Evolutionary conservation across 1,139 yeast genomes (phyloP).

Genomic region (Taphrina flavorubra): DNA sequence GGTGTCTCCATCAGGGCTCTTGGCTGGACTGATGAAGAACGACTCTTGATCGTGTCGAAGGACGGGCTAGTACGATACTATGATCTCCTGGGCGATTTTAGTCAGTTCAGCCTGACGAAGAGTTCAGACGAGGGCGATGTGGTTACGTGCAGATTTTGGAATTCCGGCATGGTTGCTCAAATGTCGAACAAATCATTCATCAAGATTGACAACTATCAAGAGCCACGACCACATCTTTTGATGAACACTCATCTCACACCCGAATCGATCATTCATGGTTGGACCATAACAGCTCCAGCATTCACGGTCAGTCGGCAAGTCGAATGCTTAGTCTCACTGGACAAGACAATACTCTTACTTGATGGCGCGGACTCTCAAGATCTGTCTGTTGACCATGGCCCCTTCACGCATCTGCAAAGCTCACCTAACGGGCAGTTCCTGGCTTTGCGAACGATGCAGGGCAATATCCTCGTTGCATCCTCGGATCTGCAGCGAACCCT

Average conservation of each 20-base stretch:
- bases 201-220: slow-evolving; percentile 50
- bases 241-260: slow-evolving; percentile 45
- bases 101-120: slow-evolving; percentile 57
- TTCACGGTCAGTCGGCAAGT: slow-evolving; percentile 49
- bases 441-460: slow-evolving; percentile 60
- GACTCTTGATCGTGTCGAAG: slow-evolving; percentile 65
- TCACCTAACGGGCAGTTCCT: slow-evolving; percentile 70
- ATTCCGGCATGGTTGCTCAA: slow-evolving; percentile 54
- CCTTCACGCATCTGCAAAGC: slow-evolving; percentile 60
- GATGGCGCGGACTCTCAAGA: slow-evolving; percentile 50
- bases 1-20: slow-evolving; percentile 64
- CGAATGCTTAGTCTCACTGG: slow-evolving; percentile 51
- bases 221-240: slow-evolving; percentile 50
- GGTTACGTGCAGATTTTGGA: slow-evolving; percentile 54
- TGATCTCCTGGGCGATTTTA: slow-evolving; percentile 71
- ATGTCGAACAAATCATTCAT: slow-evolving; percentile 52
- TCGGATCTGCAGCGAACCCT: slow-evolving; percentile 60
- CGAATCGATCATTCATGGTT: slow-evolving; percentile 48
- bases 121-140: slow-evolving; percentile 52
- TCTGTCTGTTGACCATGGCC: slow-evolving; percentile 60
- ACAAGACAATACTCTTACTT: slow-evolving; percentile 47
- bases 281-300: slow-evolving; percentile 52
- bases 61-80: slow-evolving; percentile 70
- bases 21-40: slow-evolving; percentile 63
- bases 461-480: slow-evolving; percentile 62